Conservation (phyloP, 1,284 basidiomycete species). For the Xerocomus amazonicus region DNA sequence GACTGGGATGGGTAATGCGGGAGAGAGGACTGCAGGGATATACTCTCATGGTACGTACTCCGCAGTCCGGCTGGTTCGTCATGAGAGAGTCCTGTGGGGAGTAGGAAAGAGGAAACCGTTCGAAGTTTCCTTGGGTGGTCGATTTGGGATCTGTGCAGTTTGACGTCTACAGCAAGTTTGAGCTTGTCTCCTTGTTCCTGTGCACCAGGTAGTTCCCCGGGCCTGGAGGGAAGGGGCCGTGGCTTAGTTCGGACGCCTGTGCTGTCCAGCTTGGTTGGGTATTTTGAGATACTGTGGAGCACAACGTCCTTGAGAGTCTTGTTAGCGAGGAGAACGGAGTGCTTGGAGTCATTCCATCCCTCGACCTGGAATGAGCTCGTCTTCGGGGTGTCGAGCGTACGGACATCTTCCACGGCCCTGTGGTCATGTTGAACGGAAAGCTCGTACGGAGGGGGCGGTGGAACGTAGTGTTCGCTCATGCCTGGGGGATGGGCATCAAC, state of each 20-base stretch:
- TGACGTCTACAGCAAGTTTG: constrained; percentile 16
- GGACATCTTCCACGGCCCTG: constrained; percentile 45
- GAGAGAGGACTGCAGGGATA: constrained; percentile 5
- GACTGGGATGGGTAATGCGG: constrained; percentile 3
- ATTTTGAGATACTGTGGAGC: constrained; percentile 10
- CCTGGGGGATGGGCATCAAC: constrained; percentile 5
- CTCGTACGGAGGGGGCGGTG: constrained; percentile 48
- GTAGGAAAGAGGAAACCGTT: constrained; percentile 8
- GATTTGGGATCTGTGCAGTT: not conserved
- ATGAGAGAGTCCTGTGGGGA: constrained; percentile 7
- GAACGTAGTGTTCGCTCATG: constrained; percentile 31
- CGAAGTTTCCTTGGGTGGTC: constrained; percentile 1
- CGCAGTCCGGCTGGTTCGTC: constrained; percentile 6
- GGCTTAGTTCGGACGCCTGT: constrained; percentile 1
- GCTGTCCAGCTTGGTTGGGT: not conserved
- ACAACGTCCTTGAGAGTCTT: constrained; percentile 2
- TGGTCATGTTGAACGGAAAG: constrained; percentile 52
- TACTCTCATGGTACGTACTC: constrained; percentile 5
- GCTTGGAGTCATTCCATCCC: constrained; percentile 15
- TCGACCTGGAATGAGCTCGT: constrained; percentile 25
- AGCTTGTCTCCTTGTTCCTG: constrained; percentile 23
- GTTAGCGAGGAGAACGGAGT: constrained; percentile 7
- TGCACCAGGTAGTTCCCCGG: constrained; percentile 5
- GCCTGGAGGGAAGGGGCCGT: constrained; percentile 29
- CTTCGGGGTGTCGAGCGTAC: constrained; percentile 30